Base-by-base conservation (phyloP, 768 basidiomycete species). In the Boletus subparvulus region DNA sequence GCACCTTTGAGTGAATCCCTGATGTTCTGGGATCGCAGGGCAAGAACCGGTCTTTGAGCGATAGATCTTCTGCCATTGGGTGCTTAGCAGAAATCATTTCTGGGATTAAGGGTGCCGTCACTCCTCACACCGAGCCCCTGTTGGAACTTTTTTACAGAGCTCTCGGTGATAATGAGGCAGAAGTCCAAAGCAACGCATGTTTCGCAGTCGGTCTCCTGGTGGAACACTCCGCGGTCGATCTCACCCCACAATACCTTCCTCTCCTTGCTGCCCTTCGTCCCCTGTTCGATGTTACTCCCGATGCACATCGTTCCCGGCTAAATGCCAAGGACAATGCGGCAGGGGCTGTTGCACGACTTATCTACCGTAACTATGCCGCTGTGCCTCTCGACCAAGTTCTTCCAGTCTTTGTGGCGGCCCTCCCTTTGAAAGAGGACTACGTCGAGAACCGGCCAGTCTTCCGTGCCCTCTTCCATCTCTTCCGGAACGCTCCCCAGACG, bases 281-380 rank as follows among this genome's bases (percentile, higher is more conserved):
- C 14, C 78, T 96, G 52, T 98, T 99, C 73, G 72, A 79, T 43
- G 79, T 89, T 36, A 64, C 83, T 9, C 73, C 83, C 0, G 83
- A 87, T 55, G 78, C 90, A 7, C 77, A 86, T n/a, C 67, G 83
- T 7, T 75, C 90, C 8, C 78, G 78, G 43, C 73, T 92, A 59
- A 95, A 94, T 69, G 94, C 94, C 19, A 88, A 88, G 60, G 97
- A 99, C 74, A 99, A 99, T 71, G 97, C 97, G n/a, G 83, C 88
- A 9, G 97, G 97, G 43, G 92, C 94, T 26, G 90, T 98, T 50
- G 85, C 86, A 6, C 87, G 97, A 16, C 80, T 98, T 69, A 88
- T 98, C 67, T 70, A 85, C 65, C 88, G 88, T 68, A 94, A 94
- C 73, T 74, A 81, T 5, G 69, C 76, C 13, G 92, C 87, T 14